Evolutionary conservation across 768 basidiomycete species (phyloP), one percentile per base, ranked within the genome.

Genomic region (Phlebiopsis gigantea): DNA sequence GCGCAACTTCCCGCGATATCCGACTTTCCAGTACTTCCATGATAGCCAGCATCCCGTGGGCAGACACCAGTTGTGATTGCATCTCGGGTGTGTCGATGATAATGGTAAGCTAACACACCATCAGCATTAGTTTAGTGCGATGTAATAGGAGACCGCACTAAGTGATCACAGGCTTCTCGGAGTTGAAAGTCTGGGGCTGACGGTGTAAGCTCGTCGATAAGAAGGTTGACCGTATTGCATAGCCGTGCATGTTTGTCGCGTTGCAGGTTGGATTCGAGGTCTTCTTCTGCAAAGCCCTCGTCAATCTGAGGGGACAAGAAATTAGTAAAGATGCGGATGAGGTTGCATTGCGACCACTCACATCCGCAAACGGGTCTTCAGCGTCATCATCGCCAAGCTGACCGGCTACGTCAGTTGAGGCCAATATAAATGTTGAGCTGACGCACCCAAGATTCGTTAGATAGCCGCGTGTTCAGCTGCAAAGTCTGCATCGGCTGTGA

Each of bases 301-400:
- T 97, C 93, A 57, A 96, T 95, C 90, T 88, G 59, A 30, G n/a
- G 53, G 21, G 28, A 41, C 28, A 31, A 22, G 8, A 54, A 47
- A 45, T 47, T 25, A 5, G 22, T 6, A 22, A 29, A 8, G 10
- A 30, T 5, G 19, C 25, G 2, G 12, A 7, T 9, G 12, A 29
- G n/a, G n/a, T n/a, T n/a, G n/a, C n/a, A n/a, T n/a, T n/a, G n/a
- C n/a, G n/a, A n/a, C n/a, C 17, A 47, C 63, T 55, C 62, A 91
- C 92, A 76, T 94, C 92, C 2, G 96, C 94, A 63, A 99, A 99
- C 1, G 97, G 96, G 75, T 99, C 94, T 53, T 93, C 91, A 52
- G 96, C 94, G 56, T 96, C 93, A 30, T 89, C 82, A 28, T 89
- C 90, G 44, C 92, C 92, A 43, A 45, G 24, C 53, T 21, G 44